Base-by-base conservation (phyloP, 345 rosid genomes). In the Salix viminalis region DNA sequence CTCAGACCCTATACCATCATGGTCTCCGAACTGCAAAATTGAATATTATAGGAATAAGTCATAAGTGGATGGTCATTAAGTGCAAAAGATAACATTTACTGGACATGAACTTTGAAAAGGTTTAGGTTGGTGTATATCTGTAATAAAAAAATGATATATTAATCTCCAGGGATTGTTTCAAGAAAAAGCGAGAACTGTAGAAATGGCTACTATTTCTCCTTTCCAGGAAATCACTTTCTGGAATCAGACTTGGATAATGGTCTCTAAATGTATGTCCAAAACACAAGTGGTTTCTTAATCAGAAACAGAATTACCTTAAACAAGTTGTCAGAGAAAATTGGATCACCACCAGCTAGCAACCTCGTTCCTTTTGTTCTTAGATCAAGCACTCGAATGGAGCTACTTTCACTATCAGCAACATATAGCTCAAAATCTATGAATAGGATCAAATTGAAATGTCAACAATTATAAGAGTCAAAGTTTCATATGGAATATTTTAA, bases 371-470 rank as follows among this genome's bases (percentile, higher is more conserved):
- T 92, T 41, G 98, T 89, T 81, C 86, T 89, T 50, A 94, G 89
- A 88, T 88, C 88, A 86, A 94, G 83, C 67, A 89, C 93, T 72
- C 97, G 90, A 76, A 94, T 86, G 75, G 98, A 94, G 89, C 98
- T 94, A 77, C 97, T 94, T 87, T 94, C 98, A 72, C 98, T 94
- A 80, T 94, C 98, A 76, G 95, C 98, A 76, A 92, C 78, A 83
- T 87, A 94, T 61, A 89, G 80, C 86, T 89, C 97, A 75, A 86
- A 74, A 85, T 87, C 98, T 94, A 66, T 39, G 65, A 60, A 83
- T 58, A 72, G 36, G 54, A 82, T 61, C 68, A 23, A 65, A 61
- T 52, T 61, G 61, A 70, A 74, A 54, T 24, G 62, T 61, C 37
- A 39, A 10, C 44, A 41, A 41, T 54, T 13, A 24, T 24, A 46